Conservation (phyloP, 2,329 filamentous ascomycete species). For the Trichothecium sympodiale region DNA sequence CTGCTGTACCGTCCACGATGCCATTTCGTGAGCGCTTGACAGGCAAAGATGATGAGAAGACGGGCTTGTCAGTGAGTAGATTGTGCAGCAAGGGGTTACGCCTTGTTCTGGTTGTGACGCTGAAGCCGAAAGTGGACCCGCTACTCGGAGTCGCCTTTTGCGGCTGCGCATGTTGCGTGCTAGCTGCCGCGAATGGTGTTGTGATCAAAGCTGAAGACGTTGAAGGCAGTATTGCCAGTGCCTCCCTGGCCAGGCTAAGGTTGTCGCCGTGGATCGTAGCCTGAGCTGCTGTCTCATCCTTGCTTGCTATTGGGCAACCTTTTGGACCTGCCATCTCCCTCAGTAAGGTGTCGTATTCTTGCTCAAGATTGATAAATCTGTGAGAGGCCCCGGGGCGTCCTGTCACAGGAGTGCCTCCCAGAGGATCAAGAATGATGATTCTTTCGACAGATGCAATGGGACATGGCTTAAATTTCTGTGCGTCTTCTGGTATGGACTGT, state of each 20-base stretch:
- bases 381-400: conserved; percentile 23
- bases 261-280: conserved; percentile 51
- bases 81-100: conserved; percentile 91
- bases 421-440: conserved; percentile 76
- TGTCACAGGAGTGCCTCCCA: conserved; percentile 71
- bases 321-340: conserved; percentile 39
- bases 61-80: conserved; percentile 86
- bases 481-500: conserved; percentile 2
- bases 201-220: conserved; percentile 84
- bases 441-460: conserved; percentile 62
- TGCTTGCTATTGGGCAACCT: conserved; percentile 17
- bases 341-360: conserved; percentile 67
- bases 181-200: conserved; percentile 71
- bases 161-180: conserved; percentile 24
- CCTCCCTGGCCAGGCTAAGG: conserved; percentile 57
- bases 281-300: conserved; percentile 14
- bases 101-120: conserved; percentile 41
- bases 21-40: conserved; percentile 45
- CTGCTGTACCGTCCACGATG: conserved; percentile 12
- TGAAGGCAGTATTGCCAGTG: conserved; percentile 66
- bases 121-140: conserved; percentile 39
- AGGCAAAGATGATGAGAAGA: conserved; percentile 84
- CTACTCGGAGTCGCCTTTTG: conserved; percentile 22
- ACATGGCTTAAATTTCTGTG: conserved; percentile 26
- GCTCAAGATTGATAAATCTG: conserved; percentile 79